Evolutionary conservation across 2,329 filamentous ascomycete genomes (phyloP).

Genomic region (Metarhizium album): DNA sequence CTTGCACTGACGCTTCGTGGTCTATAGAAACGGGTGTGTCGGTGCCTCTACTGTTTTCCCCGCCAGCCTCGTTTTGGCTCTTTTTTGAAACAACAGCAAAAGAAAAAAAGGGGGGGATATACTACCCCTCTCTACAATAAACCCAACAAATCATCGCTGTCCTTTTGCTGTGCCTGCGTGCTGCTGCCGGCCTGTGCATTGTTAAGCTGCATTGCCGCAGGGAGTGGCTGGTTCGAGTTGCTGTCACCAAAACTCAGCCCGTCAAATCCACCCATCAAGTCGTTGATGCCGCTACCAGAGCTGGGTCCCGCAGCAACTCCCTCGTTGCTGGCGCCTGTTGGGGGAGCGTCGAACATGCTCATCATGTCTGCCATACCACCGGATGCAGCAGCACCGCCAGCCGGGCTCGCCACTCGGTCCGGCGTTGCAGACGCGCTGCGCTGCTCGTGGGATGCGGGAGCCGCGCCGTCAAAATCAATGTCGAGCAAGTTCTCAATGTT

Average conservation of each 20-base stretch:
- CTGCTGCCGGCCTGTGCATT: slow-evolving; percentile 19
- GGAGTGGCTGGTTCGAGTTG: slow-evolving; percentile 48
- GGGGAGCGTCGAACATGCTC: slow-evolving; percentile 59
- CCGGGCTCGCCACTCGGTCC: slow-evolving; percentile 56
- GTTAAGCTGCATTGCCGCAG: slow-evolving; percentile 48
- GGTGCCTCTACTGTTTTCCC: background rate
- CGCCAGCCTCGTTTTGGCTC: background rate
- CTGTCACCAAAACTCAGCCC: slow-evolving; percentile 60
- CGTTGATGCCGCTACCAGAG: slow-evolving; percentile 57
- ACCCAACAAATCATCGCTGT: slow-evolving; percentile 48
- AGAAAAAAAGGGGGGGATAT: background rate
- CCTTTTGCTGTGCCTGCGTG: slow-evolving; percentile 35
- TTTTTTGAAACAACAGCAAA: background rate
- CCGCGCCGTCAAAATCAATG: slow-evolving; percentile 89
- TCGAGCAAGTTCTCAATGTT: slow-evolving; percentile 94
- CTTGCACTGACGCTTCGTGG: background rate
- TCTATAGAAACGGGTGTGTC: too few relatives aligned
- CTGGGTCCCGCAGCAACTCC: slow-evolving; percentile 17
- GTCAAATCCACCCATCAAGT: slow-evolving; percentile 84
- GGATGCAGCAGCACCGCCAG: slow-evolving; percentile 26
- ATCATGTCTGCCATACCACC: slow-evolving; percentile 53
- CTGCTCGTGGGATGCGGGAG: slow-evolving; percentile 71
- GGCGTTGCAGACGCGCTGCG: slow-evolving; percentile 48
- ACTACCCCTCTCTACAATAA: slow-evolving; percentile 23
- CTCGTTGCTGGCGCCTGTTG: slow-evolving; percentile 32